phyloP scores from a whole-genome alignment of 306 rosid genomes.

The Dalbergia cochinchinensis region DNA sequence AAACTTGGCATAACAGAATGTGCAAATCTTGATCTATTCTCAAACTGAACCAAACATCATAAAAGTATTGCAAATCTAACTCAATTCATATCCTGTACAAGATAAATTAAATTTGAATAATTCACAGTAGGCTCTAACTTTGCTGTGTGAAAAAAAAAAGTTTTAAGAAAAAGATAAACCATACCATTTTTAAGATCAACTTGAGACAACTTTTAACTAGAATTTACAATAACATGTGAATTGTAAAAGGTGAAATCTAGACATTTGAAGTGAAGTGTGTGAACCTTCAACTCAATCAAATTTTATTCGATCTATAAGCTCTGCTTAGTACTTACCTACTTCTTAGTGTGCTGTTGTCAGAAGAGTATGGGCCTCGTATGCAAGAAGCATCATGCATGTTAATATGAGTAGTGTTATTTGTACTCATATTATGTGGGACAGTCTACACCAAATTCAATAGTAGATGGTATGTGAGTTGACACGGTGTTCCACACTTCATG shows the following conservation, averaged over 20 bases:
- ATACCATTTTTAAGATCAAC: neutral
- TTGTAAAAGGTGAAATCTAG: neutral
- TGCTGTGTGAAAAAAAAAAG: neutral
- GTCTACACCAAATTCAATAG: too few relatives aligned
- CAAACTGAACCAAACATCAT: neutral
- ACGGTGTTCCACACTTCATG: too few relatives aligned
- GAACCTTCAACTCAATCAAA: conserved; percentile 10
- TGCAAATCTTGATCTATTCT: neutral
- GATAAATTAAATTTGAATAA: neutral
- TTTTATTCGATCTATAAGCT: neutral
- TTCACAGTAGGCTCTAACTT: neutral
- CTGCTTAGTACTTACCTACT: neutral
- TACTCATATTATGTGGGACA: too few relatives aligned
- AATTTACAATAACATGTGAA: neutral
- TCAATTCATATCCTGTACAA: neutral
- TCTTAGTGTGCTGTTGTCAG: conserved; percentile 26
- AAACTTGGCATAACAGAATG: too few relatives aligned
- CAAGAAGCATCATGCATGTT: conserved; percentile 24
- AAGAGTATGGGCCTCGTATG: conserved; percentile 16
- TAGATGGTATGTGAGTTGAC: too few relatives aligned
- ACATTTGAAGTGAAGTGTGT: neutral
- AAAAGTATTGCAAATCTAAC: neutral
- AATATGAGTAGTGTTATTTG: too few relatives aligned
- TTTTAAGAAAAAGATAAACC: neutral
- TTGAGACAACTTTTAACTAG: neutral